These are phyloP conservation scores for Scytalidium lignicola DNA, from an alignment of 2,329 filamentous ascomycete genomes.

Conservation along the genomic window DNA sequence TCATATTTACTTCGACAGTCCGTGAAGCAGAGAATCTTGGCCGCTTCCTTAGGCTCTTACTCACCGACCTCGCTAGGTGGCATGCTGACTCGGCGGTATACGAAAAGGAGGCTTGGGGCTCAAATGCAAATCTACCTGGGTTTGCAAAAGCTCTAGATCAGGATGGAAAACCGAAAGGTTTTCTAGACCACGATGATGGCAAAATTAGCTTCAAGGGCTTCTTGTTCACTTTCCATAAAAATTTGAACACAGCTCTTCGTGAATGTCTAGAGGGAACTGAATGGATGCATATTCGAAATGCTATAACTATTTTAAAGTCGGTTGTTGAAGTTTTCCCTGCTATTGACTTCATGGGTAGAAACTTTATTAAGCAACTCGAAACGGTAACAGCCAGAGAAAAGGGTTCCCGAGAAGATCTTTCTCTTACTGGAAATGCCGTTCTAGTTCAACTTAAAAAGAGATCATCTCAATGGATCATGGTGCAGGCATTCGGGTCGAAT, in stretches of 20 bases:
- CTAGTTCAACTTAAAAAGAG: conserved; percentile 64
- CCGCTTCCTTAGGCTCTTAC: conserved; percentile 76
- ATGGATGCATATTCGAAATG: conserved; percentile 98
- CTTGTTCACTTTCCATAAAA: conserved; percentile 85
- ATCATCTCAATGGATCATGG: conserved; percentile 65
- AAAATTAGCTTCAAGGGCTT: conserved; percentile 82
- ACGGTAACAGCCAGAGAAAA: conserved; percentile 61
- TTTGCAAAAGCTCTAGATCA: conserved; percentile 71
- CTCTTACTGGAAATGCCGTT: conserved; percentile 67
- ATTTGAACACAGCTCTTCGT: conserved; percentile 73
- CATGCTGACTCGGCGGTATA: conserved; percentile 72
- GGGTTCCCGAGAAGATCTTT: conserved; percentile 64
- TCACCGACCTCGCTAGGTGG: conserved; percentile 79
- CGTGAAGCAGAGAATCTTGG: conserved; percentile 92
- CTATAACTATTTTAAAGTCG: conserved; percentile 80
- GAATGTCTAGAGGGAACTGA: conserved; percentile 76
- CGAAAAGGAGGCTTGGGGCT: conserved; percentile 74
- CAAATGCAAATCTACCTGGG: conserved; percentile 62
- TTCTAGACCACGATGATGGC: conserved; percentile 78
- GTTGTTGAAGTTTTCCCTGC: conserved; percentile 80
- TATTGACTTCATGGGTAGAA: conserved; percentile 79
- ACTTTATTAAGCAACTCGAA: conserved; percentile 58
- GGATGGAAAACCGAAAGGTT: conserved; percentile 63
- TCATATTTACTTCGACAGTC: conserved; percentile 86
- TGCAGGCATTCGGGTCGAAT: conserved; percentile 66